phyloP scores from a whole-genome alignment of 768 basidiomycete genomes.

The Rhizopogon vinicolor region DNA sequence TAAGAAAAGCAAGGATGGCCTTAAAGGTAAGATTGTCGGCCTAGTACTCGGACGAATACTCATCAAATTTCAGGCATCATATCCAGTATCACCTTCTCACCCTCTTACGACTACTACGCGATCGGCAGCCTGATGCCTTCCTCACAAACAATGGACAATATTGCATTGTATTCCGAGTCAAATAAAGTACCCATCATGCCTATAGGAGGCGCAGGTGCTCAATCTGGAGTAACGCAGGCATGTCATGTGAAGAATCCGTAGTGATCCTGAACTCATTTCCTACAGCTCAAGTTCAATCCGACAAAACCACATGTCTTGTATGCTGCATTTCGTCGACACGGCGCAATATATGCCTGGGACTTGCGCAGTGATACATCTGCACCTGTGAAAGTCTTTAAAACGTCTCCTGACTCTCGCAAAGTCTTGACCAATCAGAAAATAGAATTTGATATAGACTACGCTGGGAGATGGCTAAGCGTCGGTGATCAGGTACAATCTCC shows the following conservation, averaged over 20 bases:
- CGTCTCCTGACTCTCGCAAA: not conserved
- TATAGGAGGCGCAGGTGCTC: constrained; percentile 45
- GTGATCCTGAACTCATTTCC: not conserved
- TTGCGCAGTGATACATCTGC: constrained; percentile 50
- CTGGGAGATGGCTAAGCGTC: constrained; percentile 56
- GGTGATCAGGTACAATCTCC: constrained; percentile 56
- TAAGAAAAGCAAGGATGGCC: constrained; percentile 76
- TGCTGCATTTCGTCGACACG: constrained; percentile 65
- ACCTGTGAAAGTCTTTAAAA: constrained; percentile 35
- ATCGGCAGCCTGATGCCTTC: constrained; percentile 69
- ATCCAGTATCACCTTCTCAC: constrained; percentile 76
- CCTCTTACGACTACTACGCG: constrained; percentile 64
- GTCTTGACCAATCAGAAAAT: constrained; percentile 69
- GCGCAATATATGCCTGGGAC: constrained; percentile 73
- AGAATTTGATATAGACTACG: constrained; percentile 70
- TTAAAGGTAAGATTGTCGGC: constrained; percentile 61
- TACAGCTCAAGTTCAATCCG: constrained; percentile 77
- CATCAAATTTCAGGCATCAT: constrained; percentile 62
- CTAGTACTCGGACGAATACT: constrained; percentile 1
- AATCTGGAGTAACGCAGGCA: not conserved
- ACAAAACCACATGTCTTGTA: constrained; percentile 66
- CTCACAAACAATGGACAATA: constrained; percentile 41
- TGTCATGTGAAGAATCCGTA: not conserved
- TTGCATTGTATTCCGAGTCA: constrained; percentile 63
- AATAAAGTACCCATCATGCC: constrained; percentile 55